Evolutionary conservation across 1,284 basidiomycete genomes (phyloP), one percentile per base, ranked within the genome.

Genomic region (Coniferiporia weirii): DNA sequence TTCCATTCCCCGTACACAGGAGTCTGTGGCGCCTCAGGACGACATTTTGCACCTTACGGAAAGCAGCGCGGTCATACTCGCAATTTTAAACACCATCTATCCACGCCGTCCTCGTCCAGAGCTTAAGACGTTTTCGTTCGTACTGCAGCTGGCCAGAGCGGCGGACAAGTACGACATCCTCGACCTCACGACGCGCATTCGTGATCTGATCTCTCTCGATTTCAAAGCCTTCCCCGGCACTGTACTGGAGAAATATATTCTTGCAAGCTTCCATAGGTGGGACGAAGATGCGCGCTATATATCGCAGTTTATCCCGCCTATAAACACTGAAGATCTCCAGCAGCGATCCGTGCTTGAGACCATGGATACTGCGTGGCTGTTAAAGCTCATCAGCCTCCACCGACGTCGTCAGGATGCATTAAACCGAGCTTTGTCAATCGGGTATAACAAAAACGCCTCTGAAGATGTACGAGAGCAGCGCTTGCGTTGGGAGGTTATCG

Each of bases 201-300:
- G 51, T 15, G 35, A 20, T 8, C 17, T 40, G 13, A 32, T 38
- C 34, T 6, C 15, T 34, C 35, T 4, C 44, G 20, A 19, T 17
- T 3, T 20, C 20, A 7, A n/a, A 10, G 60, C 19, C 65, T 75
- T 17, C 34, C 57, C 27, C 5, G 50, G 50, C 27, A 51, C 38
- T 53, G 73, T 78, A 0, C 61, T 79, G 40, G 70, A 71, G 53
- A 64, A 77, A 35, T 80, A 76, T 63, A 69, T 70, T 17, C 66
- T 79, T 12, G 74, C 79, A 0, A 68, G 67, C 36, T 75, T 76
- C 60, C 78, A 77, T 62, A 73, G 69, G 13, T 80, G 77, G 76
- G 64, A 66, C 15, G 67, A 70, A 19, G 77, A 76, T 59, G 73
- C 74, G 1, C 70, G 70, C 45, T n/a, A 43, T 38, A 10, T 52